Evolutionary conservation across 2,329 filamentous ascomycete species (phyloP), one percentile per base, ranked within the genome.

Genomic region (Pseudogymnoascus sp.): DNA sequence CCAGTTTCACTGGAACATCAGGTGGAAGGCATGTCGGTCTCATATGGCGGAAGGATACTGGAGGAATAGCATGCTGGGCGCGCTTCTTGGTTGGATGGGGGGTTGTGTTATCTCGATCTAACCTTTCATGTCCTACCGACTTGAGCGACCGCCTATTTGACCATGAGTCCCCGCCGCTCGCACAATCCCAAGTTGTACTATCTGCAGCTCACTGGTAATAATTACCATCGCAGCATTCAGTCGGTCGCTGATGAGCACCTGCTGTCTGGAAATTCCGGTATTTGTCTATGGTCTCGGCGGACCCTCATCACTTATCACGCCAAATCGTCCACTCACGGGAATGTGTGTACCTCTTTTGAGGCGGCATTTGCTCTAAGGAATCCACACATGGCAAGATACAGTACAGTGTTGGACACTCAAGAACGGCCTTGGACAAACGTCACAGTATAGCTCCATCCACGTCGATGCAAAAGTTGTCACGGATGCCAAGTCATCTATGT

Each of bases 141-240:
- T 52, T 52, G 45, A 52, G n/a, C 45, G 45, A 33, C 45, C 45
- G 26, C 21, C 45, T 9, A 30, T 52, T 48, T 52, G 41, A 52
- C 26, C 23, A 18, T 18, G 23, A 52, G 45, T 18, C 26, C 45
- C 26, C 26, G 26, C 45, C 45, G 45, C 45, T 28, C n/a, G 5
- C 45, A 52, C 45, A 9, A 52, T 18, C 45, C 45, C 45, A 52
- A 52, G 23, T 30, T 30, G 45, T 52, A 30, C 45, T 18, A 28
- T 30, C 2, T 52, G 9, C 45, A 7, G 9, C 26, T 19, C 26
- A 30, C 26, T 18, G 45, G 45, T 33, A 18, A 19, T 52, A 52
- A 52, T 52, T 18, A 52, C 45, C 45, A 33, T 52, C 26, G n/a
- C 23, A 10, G n/a, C 26, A 30, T 12, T 52, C 45, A 30, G 26